phyloP scores from a whole-genome alignment of 192 early-diverging fungal genomes.

The Gonapodya prolifera region DNA sequence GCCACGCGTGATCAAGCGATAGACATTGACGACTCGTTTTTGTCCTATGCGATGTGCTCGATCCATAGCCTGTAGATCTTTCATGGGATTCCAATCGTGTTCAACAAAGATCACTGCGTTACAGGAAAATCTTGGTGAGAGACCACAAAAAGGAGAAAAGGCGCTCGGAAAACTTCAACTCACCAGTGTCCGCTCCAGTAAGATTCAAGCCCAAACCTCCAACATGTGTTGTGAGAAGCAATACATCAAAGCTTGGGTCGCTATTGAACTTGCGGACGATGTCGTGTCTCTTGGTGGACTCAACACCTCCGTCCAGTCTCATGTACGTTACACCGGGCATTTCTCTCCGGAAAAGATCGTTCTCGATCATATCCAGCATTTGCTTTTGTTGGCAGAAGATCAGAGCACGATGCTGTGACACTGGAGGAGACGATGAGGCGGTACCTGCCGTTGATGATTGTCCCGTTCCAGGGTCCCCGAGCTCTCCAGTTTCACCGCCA shows the following conservation, averaged over 20 bases:
- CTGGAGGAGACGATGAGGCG: conserved; percentile 35
- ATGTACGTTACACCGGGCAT: conserved; percentile 87
- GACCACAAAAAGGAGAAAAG: background rate
- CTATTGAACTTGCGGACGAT: conserved; percentile 92
- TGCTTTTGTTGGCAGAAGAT: conserved; percentile 93
- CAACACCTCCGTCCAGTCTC: conserved; percentile 86
- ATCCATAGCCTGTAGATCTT: conserved; percentile 99
- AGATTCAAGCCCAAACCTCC: conserved; percentile 95
- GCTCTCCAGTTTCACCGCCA: conserved; percentile 39
- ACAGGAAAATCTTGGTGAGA: too few relatives aligned
- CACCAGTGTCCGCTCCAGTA: conserved; percentile 88
- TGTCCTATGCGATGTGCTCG: conserved; percentile 97
- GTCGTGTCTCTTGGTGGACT: conserved; percentile 67
- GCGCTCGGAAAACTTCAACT: background rate
- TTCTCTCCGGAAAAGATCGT: conserved; percentile 63
- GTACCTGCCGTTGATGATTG: conserved; percentile 25
- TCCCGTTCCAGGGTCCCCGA: conserved; percentile 9
- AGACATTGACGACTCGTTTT: conserved; percentile 94
- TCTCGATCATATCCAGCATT: conserved; percentile 96
- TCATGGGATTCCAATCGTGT: conserved; percentile 99
- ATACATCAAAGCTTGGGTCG: conserved; percentile 87
- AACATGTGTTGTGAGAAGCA: conserved; percentile 90
- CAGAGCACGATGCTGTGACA: conserved; percentile 72
- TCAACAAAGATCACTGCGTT: conserved; percentile 45
- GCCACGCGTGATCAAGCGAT: conserved; percentile 91